Base-by-base conservation (phyloP, 306 rosid species). In the Pachyrhizus erosus region DNA sequence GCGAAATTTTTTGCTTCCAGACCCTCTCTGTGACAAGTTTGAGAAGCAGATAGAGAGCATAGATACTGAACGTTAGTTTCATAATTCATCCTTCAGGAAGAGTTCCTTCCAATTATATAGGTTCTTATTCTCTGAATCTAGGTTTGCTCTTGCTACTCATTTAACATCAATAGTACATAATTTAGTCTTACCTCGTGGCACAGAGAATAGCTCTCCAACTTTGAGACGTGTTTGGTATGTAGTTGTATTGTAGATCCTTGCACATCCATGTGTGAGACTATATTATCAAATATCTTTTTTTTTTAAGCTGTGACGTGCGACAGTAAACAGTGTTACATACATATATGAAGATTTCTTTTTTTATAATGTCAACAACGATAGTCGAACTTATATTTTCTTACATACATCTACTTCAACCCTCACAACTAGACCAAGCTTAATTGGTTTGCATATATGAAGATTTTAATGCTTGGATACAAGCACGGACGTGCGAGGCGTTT, bases 1-100 rank as follows among this genome's bases (percentile, higher is more conserved):
- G 52, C 88, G 46, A 17, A 73, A 49, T 42, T 90, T 90, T 82
- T 90, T 90, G 91, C 90, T 90, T 83, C 98, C 97, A 17, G 83
- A 81, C 39, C 84, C 89, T 29, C 7, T 86, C n/a, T 84, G 79
- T 79, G 82, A 84, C 88, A 88, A 29, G 73, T 77, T 82, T 76
- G 83, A 83, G 70, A 73, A 76, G 66, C 88, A 62, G 70, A 64
- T 29, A 40, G 69, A 40, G 69, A 76, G 31, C 51, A 49, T 40
- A 77, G 73, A 48, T 60, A 48, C 75, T 39, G 14, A 31, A 72
- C 40, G 55, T 61, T 80, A 80, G 80, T 72, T 75, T 46, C 75
- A 49, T 68, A 20, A 12, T 67, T 73, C 73, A 58, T 39, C 34
- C 58, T 68, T 74, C 57, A 26, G 21, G 37, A 27, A 51, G 27